These are phyloP conservation scores for Pulveroboletus sp. DNA, from an alignment of 768 basidiomycete species.

Conservation along the genomic window DNA sequence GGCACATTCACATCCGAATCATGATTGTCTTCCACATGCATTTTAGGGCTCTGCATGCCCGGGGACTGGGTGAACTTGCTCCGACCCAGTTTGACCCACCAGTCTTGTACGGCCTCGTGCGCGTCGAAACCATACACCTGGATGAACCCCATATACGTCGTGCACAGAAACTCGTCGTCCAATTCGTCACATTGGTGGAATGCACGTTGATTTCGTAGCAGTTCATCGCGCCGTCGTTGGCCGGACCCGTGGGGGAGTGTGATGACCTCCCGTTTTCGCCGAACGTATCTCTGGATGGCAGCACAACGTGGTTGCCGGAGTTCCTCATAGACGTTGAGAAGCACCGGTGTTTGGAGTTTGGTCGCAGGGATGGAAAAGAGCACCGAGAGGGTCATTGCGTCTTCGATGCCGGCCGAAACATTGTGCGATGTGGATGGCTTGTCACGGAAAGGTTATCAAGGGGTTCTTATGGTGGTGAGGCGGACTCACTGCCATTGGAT, in stretches of 20 bases:
- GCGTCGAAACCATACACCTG: constrained; percentile 32
- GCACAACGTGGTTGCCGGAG: constrained; percentile 49
- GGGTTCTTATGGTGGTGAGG: neutral
- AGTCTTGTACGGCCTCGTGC: neutral
- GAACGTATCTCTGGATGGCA: constrained; percentile 39
- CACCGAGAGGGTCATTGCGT: constrained; percentile 55
- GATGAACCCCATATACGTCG: constrained; percentile 49
- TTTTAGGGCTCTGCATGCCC: neutral
- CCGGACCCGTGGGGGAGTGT: constrained; percentile 40
- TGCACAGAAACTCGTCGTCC: constrained; percentile 38
- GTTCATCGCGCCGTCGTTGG: constrained; percentile 44
- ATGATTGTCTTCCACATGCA: neutral
- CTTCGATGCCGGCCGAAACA: constrained; percentile 50
- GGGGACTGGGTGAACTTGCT: constrained; percentile 5
- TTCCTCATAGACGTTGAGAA: constrained; percentile 57
- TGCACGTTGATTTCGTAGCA: constrained; percentile 27
- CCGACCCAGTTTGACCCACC: constrained; percentile 57
- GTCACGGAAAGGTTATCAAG: neutral
- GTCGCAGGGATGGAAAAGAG: constrained; percentile 52
- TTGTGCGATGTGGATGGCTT: constrained; percentile 53
- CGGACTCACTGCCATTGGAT: constrained; percentile 45
- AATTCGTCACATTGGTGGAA: constrained; percentile 37
- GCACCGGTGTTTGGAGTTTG: constrained; percentile 42
- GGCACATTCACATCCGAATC: neutral
- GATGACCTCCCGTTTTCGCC: constrained; percentile 41